These are phyloP conservation scores for Cymbopogon citratus DNA, from an alignment of 176 grass and related monocot genomes.

Conservation along the genomic window DNA sequence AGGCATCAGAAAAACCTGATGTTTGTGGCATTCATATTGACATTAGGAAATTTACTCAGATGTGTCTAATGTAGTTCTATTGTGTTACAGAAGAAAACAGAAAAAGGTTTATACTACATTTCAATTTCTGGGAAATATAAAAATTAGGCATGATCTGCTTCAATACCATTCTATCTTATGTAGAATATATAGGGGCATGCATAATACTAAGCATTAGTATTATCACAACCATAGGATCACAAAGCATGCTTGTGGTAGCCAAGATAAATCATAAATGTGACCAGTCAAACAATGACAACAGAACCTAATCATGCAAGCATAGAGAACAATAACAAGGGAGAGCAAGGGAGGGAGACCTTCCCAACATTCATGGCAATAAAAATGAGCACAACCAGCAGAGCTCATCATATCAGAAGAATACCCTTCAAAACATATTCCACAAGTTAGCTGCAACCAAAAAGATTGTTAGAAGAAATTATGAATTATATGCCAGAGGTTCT, in stretches of 20 bases:
- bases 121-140: neutral
- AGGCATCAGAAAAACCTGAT: neutral
- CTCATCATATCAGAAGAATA: conserved; percentile 44
- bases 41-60: neutral
- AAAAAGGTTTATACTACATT: neutral
- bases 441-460: conserved; percentile 70
- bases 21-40: neutral
- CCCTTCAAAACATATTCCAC: conserved; percentile 93
- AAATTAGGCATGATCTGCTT: neutral
- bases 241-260: neutral
- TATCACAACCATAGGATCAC: neutral
- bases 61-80: neutral
- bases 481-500: neutral
- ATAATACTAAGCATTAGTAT: neutral
- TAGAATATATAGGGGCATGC: neutral
- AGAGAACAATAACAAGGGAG: neutral
- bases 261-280: neutral
- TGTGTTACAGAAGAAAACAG: neutral
- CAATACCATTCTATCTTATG: neutral
- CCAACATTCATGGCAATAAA: conserved; percentile 84
- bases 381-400: conserved; percentile 71
- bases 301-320: neutral
- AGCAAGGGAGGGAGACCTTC: conserved; percentile 43
- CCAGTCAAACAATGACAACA: neutral
- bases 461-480: conserved; percentile 27